These are phyloP conservation scores for Tripterygium wilfordii DNA, from an alignment of 177 flowering plant species.

Conservation along the genomic window DNA sequence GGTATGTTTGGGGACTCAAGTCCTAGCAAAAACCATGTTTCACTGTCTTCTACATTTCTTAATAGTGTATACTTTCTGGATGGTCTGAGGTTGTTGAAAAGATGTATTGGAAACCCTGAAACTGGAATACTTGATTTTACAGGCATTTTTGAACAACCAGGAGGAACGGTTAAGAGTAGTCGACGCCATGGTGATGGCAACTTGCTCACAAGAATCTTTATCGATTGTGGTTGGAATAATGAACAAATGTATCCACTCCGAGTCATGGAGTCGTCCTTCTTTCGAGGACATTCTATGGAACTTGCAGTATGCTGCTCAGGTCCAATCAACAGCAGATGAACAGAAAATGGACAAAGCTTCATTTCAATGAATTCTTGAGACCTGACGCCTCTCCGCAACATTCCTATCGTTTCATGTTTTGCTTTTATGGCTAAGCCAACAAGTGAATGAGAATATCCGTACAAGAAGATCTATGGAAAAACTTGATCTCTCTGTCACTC, in stretches of 20 bases:
- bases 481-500: too few relatives aligned
- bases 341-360: slow-evolving; percentile 23
- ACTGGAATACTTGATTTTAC: slow-evolving; percentile 12
- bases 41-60: background rate
- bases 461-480: too few relatives aligned
- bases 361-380: too few relatives aligned
- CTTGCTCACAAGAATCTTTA: slow-evolving; percentile 64
- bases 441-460: too few relatives aligned
- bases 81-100: too few relatives aligned
- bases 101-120: too few relatives aligned
- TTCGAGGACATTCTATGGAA: slow-evolving; percentile 94
- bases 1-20: slow-evolving; percentile 32
- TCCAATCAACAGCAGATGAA: slow-evolving; percentile 74
- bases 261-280: slow-evolving; percentile 62
- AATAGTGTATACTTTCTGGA: too few relatives aligned
- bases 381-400: too few relatives aligned
- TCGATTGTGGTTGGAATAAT: slow-evolving; percentile 57
- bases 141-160: slow-evolving; percentile 62
- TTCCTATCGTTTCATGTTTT: too few relatives aligned
- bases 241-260: slow-evolving; percentile 67
- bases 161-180: slow-evolving; percentile 49
- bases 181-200: slow-evolving; percentile 58
- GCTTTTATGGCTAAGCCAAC: too few relatives aligned
- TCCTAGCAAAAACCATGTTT: background rate
- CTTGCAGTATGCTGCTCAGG: slow-evolving; percentile 89